Evolutionary conservation across 1,284 basidiomycete genomes (phyloP), one percentile per base, ranked within the genome.

Genomic region (Moesziomyces globuligerus): DNA sequence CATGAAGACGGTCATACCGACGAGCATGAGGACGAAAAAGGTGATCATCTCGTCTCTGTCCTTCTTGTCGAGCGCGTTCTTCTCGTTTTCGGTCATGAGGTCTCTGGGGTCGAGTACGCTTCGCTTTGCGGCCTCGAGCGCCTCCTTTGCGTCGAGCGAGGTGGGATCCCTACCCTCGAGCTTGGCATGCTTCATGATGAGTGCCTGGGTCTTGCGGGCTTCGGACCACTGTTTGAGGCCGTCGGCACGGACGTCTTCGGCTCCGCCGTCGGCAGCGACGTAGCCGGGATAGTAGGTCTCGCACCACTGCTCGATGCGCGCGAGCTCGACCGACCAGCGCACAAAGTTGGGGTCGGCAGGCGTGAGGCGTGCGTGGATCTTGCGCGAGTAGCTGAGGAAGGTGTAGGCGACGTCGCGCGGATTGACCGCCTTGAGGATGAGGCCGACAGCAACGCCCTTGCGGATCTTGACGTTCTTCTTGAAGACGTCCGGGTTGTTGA

Each of bases 381-480:
- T 86, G 29, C 90, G 88, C 0, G 90, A 88, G 79, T 91, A 93
- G 24, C 90, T 87, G 21, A 89, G 88, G 87, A 98, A 98, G 69
- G 94, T 90, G 79, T 90, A 87, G 0, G 93, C 89, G 1, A 98
- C 93, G 75, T 98, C 94, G 32, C 93, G 87, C 0, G 93, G 92
- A 84, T 98, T 98, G 36, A 91, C 91, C 4, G 93, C 90, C 23
- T 86, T 86, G 87, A 94, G 90, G 76, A 98, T 95, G 57, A 98
- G 86, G 90, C 85, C 81, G 5, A 94, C 92, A 29, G 94, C 93
- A 74, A 91, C 88, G 1, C 92, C 92, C 82, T 94, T 95, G 56
- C 95, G 88, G 76, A 98, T 98, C 85, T 98, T 98, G 83, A 98
- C 90, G 79, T 97, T 96, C 77, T 87, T 85, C 76, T 91, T 87